phyloP scores from a whole-genome alignment of 768 basidiomycete genomes.

The Chalciporus chontae region DNA sequence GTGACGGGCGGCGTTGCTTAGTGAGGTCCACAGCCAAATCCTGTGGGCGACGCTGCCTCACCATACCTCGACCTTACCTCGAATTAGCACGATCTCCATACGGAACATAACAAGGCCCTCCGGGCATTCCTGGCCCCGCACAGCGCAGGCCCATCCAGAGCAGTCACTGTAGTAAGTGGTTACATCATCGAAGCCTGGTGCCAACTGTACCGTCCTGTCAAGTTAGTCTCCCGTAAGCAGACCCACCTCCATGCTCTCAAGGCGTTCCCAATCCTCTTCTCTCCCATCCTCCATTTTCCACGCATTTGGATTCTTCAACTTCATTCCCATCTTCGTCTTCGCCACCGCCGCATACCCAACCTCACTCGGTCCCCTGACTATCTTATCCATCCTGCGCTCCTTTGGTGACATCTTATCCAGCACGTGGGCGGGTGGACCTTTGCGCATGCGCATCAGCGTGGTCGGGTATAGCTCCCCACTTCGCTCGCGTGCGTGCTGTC shows the following conservation, averaged over 20 bases:
- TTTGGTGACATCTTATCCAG: conserved; percentile 48
- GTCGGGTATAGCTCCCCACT: conserved; percentile 55
- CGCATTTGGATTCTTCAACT: conserved; percentile 35
- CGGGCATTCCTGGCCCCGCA: no score
- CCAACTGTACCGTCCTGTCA: no score
- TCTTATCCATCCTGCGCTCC: conserved; percentile 45
- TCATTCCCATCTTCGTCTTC: conserved; percentile 55
- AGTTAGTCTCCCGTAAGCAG: no score
- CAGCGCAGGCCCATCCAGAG: no score
- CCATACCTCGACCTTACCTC: no score
- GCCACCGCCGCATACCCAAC: conserved; percentile 69
- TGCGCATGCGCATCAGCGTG: conserved; percentile 44
- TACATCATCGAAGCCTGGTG: no score
- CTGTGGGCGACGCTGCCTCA: no score
- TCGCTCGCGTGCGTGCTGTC: conserved; percentile 55
- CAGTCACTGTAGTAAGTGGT: no score
- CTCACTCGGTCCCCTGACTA: conserved; percentile 52
- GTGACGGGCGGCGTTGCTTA: no score
- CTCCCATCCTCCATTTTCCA: conserved; percentile 35
- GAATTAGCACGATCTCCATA: no score
- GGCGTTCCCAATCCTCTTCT: conserved; percentile 20
- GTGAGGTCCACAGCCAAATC: no score
- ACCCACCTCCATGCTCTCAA: conserved; percentile 25
- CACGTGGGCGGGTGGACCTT: conserved; percentile 64
- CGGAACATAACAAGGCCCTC: no score